Evolutionary conservation across 768 basidiomycete genomes (phyloP).

Genomic region (Leccinum sublutescens): DNA sequence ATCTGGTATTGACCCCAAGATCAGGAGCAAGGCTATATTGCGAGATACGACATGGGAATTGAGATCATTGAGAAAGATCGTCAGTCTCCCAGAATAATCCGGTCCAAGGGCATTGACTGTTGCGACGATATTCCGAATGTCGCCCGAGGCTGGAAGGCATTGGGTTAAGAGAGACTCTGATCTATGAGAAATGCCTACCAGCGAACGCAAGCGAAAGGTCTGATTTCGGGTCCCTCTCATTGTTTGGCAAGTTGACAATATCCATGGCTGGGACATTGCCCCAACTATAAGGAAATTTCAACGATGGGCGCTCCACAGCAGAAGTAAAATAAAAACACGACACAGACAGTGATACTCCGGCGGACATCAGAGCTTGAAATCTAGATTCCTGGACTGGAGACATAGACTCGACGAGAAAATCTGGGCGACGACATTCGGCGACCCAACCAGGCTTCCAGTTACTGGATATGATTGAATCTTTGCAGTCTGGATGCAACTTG

Average conservation of each 20-base stretch:
- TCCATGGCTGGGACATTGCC: conserved; percentile 38
- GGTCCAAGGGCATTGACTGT: conserved; percentile 44
- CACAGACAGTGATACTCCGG: conserved; percentile 27
- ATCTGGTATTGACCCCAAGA: conserved; percentile 39
- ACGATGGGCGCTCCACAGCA: background rate
- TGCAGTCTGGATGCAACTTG: conserved; percentile 20
- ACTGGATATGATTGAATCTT: conserved; percentile 18
- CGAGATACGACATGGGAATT: conserved; percentile 33
- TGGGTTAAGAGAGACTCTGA: background rate
- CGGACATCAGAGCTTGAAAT: conserved; percentile 26
- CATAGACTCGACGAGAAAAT: conserved; percentile 12
- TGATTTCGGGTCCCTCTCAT: conserved; percentile 14
- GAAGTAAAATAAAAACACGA: background rate
- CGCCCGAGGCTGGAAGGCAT: conserved; percentile 42
- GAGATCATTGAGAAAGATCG: conserved; percentile 43
- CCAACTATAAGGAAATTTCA: conserved; percentile 22
- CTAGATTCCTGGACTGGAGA: conserved; percentile 3
- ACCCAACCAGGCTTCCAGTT: conserved; percentile 25
- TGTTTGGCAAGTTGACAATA: conserved; percentile 27
- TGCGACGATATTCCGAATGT: conserved; percentile 43
- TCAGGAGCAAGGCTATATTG: conserved; percentile 42
- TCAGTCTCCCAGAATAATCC: conserved; percentile 40
- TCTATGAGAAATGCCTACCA: conserved; percentile 14
- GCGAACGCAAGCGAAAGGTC: conserved; percentile 26
- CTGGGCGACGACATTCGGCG: conserved; percentile 18